Conservation (phyloP, 257 asterid genomes). For the Solanum microdontum region DNA sequence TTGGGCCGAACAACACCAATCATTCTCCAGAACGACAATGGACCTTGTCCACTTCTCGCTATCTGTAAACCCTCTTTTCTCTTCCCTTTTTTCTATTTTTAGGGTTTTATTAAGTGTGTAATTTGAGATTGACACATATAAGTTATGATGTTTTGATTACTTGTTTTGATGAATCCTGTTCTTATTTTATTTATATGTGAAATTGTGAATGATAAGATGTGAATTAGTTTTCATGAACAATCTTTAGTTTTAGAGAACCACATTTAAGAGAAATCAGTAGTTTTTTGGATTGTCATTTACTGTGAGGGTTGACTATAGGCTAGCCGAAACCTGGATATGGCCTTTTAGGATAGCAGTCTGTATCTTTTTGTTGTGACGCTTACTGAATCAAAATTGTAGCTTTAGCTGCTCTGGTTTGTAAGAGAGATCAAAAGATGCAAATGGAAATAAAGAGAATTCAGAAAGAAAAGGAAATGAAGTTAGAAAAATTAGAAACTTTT, state of each 20-base stretch:
- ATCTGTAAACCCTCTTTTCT: slow-evolving; percentile 38
- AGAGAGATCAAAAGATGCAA: neutral
- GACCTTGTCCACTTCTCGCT: slow-evolving; percentile 98
- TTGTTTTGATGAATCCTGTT: neutral
- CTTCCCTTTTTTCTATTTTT: neutral
- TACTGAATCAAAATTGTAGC: neutral
- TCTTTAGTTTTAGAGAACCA: neutral
- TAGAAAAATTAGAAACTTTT: neutral
- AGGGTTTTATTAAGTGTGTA: slow-evolving; percentile 12
- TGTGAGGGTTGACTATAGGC: neutral
- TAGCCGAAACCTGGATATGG: neutral
- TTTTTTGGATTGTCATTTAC: neutral
- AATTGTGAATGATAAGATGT: neutral
- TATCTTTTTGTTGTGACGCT: neutral
- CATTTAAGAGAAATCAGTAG: neutral
- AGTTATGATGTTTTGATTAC: neutral
- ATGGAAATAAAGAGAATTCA: neutral
- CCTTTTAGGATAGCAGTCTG: neutral
- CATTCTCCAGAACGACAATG: slow-evolving; percentile 89
- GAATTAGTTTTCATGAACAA: neutral
- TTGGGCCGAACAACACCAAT: slow-evolving; percentile 70
- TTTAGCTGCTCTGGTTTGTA: neutral
- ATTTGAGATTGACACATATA: neutral
- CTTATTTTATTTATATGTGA: neutral
- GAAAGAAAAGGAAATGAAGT: neutral